phyloP scores from a whole-genome alignment of 2,329 filamentous ascomycete genomes.

The Huntiella decipiens region DNA sequence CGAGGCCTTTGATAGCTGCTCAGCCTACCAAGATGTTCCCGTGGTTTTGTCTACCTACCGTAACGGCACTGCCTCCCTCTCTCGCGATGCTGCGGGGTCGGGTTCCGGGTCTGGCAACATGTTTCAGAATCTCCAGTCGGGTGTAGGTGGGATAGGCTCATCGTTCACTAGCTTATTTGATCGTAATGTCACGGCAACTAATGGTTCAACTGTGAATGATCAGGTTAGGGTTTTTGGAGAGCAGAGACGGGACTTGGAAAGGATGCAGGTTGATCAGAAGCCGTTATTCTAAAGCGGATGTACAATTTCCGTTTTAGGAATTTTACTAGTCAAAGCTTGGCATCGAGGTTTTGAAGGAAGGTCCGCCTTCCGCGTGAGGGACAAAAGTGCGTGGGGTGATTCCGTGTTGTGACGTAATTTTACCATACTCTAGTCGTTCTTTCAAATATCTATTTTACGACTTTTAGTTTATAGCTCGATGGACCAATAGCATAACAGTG shows the following conservation, averaged over 20 bases:
- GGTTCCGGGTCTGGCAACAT: conserved; percentile 34
- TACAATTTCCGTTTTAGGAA: too few species aligned
- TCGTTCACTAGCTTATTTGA: conserved; percentile 29
- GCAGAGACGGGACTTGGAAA: not conserved
- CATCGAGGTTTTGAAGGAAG: too few species aligned
- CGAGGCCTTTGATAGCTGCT: conserved; percentile 24
- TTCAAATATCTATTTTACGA: too few species aligned
- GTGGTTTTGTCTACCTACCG: conserved; percentile 29
- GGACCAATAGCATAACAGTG: too few species aligned
- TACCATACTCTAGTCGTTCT: too few species aligned
- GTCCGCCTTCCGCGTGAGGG: too few species aligned
- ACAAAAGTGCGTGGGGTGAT: too few species aligned
- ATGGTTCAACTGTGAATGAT: conserved; percentile 33
- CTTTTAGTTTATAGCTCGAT: too few species aligned
- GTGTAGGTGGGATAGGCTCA: not conserved
- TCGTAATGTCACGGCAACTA: conserved; percentile 34
- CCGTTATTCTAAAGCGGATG: not conserved
- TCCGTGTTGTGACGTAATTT: too few species aligned
- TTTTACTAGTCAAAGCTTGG: too few species aligned
- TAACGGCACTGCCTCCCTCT: conserved; percentile 38
- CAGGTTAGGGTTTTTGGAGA: conserved; percentile 13
- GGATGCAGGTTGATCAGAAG: not conserved
- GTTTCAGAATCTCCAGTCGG: conserved; percentile 36
- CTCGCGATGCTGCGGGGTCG: conserved; percentile 25
- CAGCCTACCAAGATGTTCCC: conserved; percentile 14